phyloP scores from a whole-genome alignment of 148 eudicot genomes.

The Dysphania ambrosioides region DNA sequence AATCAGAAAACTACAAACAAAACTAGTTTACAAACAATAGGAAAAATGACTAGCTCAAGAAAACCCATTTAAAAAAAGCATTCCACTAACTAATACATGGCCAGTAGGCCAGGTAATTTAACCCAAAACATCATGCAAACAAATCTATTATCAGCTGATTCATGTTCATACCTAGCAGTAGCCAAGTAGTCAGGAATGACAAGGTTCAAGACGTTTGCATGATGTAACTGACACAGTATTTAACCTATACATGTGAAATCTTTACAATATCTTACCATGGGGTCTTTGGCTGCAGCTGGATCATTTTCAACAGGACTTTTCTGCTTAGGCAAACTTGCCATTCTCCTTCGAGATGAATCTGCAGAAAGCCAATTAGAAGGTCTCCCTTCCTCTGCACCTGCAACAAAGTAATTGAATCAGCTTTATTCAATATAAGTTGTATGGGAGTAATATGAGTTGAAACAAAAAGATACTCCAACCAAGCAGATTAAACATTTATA shows the following conservation, averaged over 20 bases:
- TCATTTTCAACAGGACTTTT: constrained; percentile 56
- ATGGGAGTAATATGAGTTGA: not conserved
- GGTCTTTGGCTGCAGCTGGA: constrained; percentile 38
- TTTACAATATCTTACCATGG: constrained; percentile 28
- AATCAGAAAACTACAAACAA: not conserved
- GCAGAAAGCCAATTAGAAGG: constrained; percentile 55
- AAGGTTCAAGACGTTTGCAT: not conserved
- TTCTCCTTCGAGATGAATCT: constrained; percentile 59
- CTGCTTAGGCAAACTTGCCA: constrained; percentile 54
- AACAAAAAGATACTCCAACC: not conserved
- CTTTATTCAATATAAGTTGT: not conserved
- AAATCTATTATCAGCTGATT: not conserved
- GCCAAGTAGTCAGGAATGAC: not conserved
- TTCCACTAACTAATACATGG: not conserved
- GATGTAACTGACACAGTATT: not conserved
- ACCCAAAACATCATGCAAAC: not conserved
- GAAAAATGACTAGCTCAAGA: not conserved
- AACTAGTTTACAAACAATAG: not conserved
- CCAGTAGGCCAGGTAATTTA: not conserved
- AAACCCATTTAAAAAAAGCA: not conserved
- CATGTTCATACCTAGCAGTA: not conserved
- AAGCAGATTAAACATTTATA: not conserved
- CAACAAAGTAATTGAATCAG: constrained; percentile 2
- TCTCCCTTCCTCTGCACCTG: constrained; percentile 68
- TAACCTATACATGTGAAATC: not conserved